Evolutionary conservation across 1,139 yeast genomes (phyloP).

Genomic region (Candida sanyaensis): DNA sequence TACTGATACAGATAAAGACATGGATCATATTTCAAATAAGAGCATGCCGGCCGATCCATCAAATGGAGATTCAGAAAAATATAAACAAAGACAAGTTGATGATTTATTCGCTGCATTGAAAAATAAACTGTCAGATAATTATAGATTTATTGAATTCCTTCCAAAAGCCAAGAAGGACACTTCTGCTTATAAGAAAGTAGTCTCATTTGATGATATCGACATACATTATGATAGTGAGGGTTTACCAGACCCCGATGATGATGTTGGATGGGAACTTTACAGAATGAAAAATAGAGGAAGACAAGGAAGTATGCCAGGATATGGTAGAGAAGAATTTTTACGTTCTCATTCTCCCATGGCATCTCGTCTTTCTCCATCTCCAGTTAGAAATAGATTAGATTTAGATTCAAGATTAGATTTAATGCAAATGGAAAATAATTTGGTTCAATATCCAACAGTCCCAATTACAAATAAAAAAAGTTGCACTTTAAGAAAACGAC

Average conservation of each 20-base stretch:
- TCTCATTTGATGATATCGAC: constrained; percentile 25
- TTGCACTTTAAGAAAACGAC: constrained; percentile 50
- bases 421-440: constrained; percentile 7
- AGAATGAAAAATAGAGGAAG: constrained; percentile 5
- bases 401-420: constrained; percentile 20
- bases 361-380: constrained; percentile 2
- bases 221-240: constrained; percentile 18
- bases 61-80: background rate
- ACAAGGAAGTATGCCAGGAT: background rate
- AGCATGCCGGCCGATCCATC: background rate
- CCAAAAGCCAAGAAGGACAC: background rate
- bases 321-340: background rate
- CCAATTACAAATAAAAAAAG: constrained; percentile 56
- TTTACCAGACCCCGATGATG: constrained; percentile 17
- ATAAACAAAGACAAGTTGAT: background rate
- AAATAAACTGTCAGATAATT: constrained; percentile 21
- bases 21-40: background rate
- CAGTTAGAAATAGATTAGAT: constrained; percentile 3
- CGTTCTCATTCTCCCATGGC: constrained; percentile 1
- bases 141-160: constrained; percentile 20
- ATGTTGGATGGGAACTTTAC: constrained; percentile 16
- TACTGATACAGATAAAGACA: no score
- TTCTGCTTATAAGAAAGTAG: constrained; percentile 18
- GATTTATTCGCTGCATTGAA: constrained; percentile 23
- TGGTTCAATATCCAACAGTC: constrained; percentile 45